Evolutionary conservation across 352 stramenopile genomes (phyloP), one percentile per base, ranked within the genome.

Genomic region (Thraustochytrium sp.): DNA sequence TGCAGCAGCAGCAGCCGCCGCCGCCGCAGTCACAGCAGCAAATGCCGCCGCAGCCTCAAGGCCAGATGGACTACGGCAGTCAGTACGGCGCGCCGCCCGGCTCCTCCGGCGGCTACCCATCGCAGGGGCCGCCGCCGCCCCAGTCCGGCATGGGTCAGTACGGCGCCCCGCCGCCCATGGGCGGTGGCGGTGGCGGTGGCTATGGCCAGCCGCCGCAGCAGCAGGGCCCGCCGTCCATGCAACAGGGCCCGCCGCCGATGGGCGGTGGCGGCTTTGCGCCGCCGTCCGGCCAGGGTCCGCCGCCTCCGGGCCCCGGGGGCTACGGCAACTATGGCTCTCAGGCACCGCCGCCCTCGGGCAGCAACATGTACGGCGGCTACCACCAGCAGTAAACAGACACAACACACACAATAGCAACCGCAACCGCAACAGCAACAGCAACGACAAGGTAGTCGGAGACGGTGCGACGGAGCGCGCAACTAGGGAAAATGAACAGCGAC

Each of bases 351-450:
- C 59, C 59, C 11, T 31, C 34, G 8, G 59, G 59, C 23, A 31
- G 59, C 36, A 72, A 72, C 59, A 72, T 72, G 59, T 72, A 72
- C 59, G 34, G 36, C 11, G 59, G 59, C 34, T 72, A 72, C 40
- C 59, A 49, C 59, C 59, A 72, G 40, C 46, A 72, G 40, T 44
- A 16, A n/a, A n/a, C n/a, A n/a, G n/a, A n/a, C n/a, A n/a, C n/a
- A n/a, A n/a, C n/a, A n/a, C n/a, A n/a, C n/a, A n/a, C n/a, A n/a
- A n/a, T n/a, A n/a, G n/a, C n/a, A n/a, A n/a, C n/a, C n/a, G n/a
- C n/a, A n/a, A n/a, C n/a, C n/a, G n/a, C n/a, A n/a, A n/a, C n/a
- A n/a, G n/a, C n/a, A n/a, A n/a, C n/a, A n/a, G n/a, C n/a, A n/a
- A n/a, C n/a, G n/a, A n/a, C n/a, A n/a, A n/a, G n/a, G n/a, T n/a